These are phyloP conservation scores for Malus hybrid DNA, from an alignment of 331 rosid genomes.

Conservation along the genomic window DNA sequence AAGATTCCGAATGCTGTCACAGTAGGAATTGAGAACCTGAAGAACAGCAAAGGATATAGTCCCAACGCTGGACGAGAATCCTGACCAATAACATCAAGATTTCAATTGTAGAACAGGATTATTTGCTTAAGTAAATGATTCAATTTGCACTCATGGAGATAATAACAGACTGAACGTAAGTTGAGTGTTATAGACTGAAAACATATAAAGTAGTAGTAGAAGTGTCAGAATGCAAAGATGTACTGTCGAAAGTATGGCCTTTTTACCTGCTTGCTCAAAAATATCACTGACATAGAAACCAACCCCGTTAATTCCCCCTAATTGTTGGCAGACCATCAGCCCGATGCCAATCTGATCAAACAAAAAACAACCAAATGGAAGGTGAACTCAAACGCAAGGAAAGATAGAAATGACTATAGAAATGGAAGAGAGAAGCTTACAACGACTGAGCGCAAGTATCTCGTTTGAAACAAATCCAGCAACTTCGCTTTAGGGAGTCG, in stretches of 20 bases:
- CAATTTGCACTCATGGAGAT: too few species aligned
- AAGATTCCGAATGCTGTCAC: neutral
- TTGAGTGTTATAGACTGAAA: neutral
- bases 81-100: slow-evolving; percentile 24
- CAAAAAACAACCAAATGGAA: neutral
- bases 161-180: neutral
- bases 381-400: neutral
- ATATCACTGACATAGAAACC: slow-evolving; percentile 69
- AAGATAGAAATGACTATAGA: neutral
- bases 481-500: slow-evolving; percentile 61
- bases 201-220: slow-evolving; percentile 30
- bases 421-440: slow-evolving; percentile 26
- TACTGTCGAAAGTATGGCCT: neutral
- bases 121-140: too few species aligned
- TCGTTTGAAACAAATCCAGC: slow-evolving; percentile 68
- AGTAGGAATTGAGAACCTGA: slow-evolving; percentile 36
- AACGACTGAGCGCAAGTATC: slow-evolving; percentile 62
- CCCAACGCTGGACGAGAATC: slow-evolving; percentile 59
- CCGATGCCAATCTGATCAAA: slow-evolving; percentile 69
- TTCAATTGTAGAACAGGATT: neutral
- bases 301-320: slow-evolving; percentile 85
- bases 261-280: slow-evolving; percentile 73
- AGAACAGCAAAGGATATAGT: slow-evolving; percentile 54
- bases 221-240: slow-evolving; percentile 21
- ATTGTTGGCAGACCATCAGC: slow-evolving; percentile 80